Base-by-base conservation (phyloP, 768 basidiomycete genomes). In the Xanthoconium stramineum region DNA sequence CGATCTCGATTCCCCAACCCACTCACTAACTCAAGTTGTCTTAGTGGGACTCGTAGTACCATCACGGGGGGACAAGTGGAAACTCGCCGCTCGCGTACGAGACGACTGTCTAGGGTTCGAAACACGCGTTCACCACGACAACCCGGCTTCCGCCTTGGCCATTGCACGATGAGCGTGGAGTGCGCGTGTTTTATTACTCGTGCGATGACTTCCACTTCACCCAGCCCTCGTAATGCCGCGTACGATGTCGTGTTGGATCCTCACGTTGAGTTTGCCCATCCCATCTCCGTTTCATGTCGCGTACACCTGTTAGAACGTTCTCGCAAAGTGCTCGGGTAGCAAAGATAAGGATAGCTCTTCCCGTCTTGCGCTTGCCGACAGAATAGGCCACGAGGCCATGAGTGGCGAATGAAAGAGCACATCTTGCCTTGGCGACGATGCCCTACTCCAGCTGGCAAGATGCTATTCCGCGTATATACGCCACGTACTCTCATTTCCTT, bases 121-220 rank as follows among this genome's bases (percentile, higher is more conserved):
- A 61, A 56, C 63, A 57, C 9, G 50, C 53, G 36, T 55, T 53
- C 38, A 9, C 33, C 40, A 17, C 51, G 29, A 59, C 48, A 28
- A 37, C 40, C 44, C 19, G 38, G 47, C 39, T 32, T 45, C 37
- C 42, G n/a, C 19, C 28, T 35, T 49, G 38, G 54, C 52, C 14
- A 29, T 49, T 36, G 54, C 6, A 24, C 42, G 28, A 24, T 33
- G 50, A 36, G 52, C 45, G 42, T 55, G 64, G 40, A 19, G 46
- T 14, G 28, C 20, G 56, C 62, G 47, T 56, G 64, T 58, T 37
- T 33, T 49, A 50, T 65, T 55, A 65, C 57, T 38, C 61, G 19
- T 9, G 30, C 37, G 17, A 24, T 30, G 37, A 37, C 29, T 19
- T 28, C 42, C 24, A 24, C 24, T 24, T 39, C 37, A 33, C 24